Conservation (phyloP, 345 rosid species). For the Citrus inodora region DNA sequence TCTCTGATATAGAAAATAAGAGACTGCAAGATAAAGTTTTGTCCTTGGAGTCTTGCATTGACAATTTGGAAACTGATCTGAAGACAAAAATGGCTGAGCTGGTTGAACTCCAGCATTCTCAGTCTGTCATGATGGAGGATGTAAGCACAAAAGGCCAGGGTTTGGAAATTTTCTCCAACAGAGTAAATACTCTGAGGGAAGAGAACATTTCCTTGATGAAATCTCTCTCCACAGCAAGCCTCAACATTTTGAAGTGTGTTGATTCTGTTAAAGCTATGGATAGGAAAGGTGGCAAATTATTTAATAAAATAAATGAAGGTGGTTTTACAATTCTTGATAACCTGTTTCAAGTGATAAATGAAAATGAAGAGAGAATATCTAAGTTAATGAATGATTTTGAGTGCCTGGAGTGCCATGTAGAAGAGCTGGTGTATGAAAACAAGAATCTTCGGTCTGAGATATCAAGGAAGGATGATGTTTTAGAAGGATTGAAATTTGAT, state of each 20-base stretch:
- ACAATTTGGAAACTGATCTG: slow-evolving; percentile 47
- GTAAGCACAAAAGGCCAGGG: slow-evolving; percentile 40
- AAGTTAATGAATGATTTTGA: slow-evolving; percentile 49
- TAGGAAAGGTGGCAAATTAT: slow-evolving; percentile 17
- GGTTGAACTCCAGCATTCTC: slow-evolving; percentile 42
- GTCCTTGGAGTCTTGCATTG: slow-evolving; percentile 47
- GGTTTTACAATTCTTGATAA: slow-evolving; percentile 35
- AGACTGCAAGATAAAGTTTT: slow-evolving; percentile 39
- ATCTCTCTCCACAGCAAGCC: slow-evolving; percentile 31
- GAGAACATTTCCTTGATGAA: slow-evolving; percentile 40
- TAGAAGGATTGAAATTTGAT: slow-evolving; percentile 81
- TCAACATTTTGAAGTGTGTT: slow-evolving; percentile 32
- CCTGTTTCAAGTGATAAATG: slow-evolving; percentile 47
- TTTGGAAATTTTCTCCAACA: slow-evolving; percentile 31
- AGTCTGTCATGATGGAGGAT: slow-evolving; percentile 39
- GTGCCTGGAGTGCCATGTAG: slow-evolving; percentile 42
- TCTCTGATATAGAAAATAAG: slow-evolving; percentile 31
- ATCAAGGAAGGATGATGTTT: slow-evolving; percentile 75
- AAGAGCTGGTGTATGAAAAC: slow-evolving; percentile 56
- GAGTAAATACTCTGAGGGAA: slow-evolving; percentile 33
- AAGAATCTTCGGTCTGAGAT: slow-evolving; percentile 56
- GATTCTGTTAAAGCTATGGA: slow-evolving; percentile 24
- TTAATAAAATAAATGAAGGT: slow-evolving; percentile 23
- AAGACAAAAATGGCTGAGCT: slow-evolving; percentile 47
- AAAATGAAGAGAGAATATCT: slow-evolving; percentile 38